A percentile compares a stretch with the other conserved stretches of the same genome.
Conservation (phyloP, 1,139 yeast genomes). For the Candida albicans region DNA sequence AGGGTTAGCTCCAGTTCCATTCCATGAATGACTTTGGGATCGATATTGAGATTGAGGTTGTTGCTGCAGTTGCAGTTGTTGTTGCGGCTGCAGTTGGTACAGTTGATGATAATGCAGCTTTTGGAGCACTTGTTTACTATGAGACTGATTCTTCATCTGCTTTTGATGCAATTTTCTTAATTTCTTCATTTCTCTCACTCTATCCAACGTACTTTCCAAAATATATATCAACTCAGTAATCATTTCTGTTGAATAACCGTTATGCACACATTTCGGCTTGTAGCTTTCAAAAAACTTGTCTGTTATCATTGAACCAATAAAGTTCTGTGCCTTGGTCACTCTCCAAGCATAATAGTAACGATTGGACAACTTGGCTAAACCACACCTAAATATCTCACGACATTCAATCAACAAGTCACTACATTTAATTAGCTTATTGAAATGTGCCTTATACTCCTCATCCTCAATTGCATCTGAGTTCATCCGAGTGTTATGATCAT, state of each 20-base stretch:
- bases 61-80: not conserved
- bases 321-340: conserved; percentile 32
- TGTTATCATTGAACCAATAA: conserved; percentile 23
- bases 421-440: conserved; percentile 16
- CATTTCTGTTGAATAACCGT: conserved; percentile 17
- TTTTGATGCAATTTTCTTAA: conserved; percentile 1
- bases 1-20: not conserved
- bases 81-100: conserved; percentile 1
- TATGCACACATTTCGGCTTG: conserved; percentile 11
- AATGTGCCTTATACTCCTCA: conserved; percentile 12
- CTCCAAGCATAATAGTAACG: conserved; percentile 43
- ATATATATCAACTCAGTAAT: conserved; percentile 24
- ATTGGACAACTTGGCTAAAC: conserved; percentile 22
- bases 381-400: conserved; percentile 20
- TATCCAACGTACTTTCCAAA: conserved; percentile 16
- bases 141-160: not conserved
- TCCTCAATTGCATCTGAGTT: conserved; percentile 9
- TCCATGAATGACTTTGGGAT: no score
- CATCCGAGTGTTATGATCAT: conserved; percentile 15
- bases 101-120: not conserved
- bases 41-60: not conserved
- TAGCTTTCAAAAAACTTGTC: conserved; percentile 22
- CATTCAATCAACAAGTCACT: conserved; percentile 18
- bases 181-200: conserved; percentile 11
- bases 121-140: not conserved